Evolutionary conservation across 352 stramenopile genomes (phyloP).

Genomic region (Phytopythium aichiense): DNA sequence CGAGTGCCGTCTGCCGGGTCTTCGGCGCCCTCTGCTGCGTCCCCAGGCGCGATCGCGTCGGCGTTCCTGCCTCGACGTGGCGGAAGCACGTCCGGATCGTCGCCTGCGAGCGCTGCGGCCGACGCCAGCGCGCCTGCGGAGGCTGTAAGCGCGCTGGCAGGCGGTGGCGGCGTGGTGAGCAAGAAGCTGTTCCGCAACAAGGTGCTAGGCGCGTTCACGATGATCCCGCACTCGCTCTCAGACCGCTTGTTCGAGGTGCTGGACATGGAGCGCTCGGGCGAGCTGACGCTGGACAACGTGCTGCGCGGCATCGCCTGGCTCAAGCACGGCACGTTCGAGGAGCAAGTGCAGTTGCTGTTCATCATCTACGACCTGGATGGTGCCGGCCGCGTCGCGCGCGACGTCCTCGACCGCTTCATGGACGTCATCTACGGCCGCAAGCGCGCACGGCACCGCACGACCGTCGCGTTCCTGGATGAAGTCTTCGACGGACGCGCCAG

Average conservation of each 20-base stretch:
- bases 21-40: background rate
- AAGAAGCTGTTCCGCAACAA: conserved; percentile 85
- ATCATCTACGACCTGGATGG: conserved; percentile 82
- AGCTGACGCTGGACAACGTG: conserved; percentile 60
- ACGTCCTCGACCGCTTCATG: conserved; percentile 78
- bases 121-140: background rate
- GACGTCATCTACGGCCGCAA: conserved; percentile 79
- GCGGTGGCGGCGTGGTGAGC: conserved; percentile 20
- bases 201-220: conserved; percentile 66
- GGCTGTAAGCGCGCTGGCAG: background rate
- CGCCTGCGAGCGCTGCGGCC: background rate
- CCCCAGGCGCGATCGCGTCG: background rate
- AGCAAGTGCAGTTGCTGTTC: conserved; percentile 77
- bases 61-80: conserved; percentile 1
- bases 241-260: conserved; percentile 85
- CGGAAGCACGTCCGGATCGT: background rate
- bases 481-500: conserved; percentile 43
- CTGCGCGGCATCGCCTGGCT: conserved; percentile 69
- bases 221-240: conserved; percentile 78
- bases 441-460: conserved; percentile 31
- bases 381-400: conserved; percentile 52
- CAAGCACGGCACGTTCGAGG: conserved; percentile 68
- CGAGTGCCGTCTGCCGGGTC: background rate
- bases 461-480: conserved; percentile 49
- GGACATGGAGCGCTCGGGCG: conserved; percentile 58